Conservation (phyloP, 768 basidiomycete species). For the Mycena filopes region DNA sequence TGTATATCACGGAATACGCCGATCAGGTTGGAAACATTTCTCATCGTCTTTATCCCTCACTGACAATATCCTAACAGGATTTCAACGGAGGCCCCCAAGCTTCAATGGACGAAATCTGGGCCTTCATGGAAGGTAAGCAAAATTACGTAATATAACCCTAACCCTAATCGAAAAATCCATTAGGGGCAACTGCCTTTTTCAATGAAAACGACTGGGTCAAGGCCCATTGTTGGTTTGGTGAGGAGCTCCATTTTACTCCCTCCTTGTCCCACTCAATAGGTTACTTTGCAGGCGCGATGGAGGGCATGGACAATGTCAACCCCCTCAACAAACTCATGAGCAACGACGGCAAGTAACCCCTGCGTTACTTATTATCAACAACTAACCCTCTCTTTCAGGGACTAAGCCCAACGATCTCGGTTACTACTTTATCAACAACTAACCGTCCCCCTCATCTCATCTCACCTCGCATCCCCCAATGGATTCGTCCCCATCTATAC, state of each 20-base stretch:
- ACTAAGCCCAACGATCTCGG: constrained; percentile 65
- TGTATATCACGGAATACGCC: constrained; percentile 69
- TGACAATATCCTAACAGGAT: constrained; percentile 50
- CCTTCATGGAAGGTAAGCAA: constrained; percentile 60
- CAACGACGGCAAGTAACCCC: constrained; percentile 58
- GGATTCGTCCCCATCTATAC: constrained; percentile 26
- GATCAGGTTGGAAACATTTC: constrained; percentile 57
- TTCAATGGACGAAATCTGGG: constrained; percentile 49
- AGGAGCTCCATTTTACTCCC: constrained; percentile 39
- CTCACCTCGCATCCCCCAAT: constrained; percentile 10
- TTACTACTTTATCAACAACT: constrained; percentile 33
- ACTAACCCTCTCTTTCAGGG: constrained; percentile 8
- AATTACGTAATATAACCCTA: too few relatives aligned
- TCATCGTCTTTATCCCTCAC: neutral
- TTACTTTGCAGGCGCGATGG: constrained; percentile 27
- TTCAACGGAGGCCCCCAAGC: constrained; percentile 62
- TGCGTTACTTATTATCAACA: constrained; percentile 34
- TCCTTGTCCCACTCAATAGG: neutral
- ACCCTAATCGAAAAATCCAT: too few relatives aligned
- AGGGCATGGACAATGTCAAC: constrained; percentile 67
- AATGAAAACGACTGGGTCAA: constrained; percentile 54
- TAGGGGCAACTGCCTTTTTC: constrained; percentile 58
- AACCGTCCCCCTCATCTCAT: neutral
- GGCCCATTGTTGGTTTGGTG: constrained; percentile 72
- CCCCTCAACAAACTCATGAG: constrained; percentile 62